A percentile compares a stretch with the other conserved stretches of the same genome.
Evolutionary conservation across 495 filamentous ascomycete genomes (phyloP).

Genomic region (Penicillium samsonianum): DNA sequence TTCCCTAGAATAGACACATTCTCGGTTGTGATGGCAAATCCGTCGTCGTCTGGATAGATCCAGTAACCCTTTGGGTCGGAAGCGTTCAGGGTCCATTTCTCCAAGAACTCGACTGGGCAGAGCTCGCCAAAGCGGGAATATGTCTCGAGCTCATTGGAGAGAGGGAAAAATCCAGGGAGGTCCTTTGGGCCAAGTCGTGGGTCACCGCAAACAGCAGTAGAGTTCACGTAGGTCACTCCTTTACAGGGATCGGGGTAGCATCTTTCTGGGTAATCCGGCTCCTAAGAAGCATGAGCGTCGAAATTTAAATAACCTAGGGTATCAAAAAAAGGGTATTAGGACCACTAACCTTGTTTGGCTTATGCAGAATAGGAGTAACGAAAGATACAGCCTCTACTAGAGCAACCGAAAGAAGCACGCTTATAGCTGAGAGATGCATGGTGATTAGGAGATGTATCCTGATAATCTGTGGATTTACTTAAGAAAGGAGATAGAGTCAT

Average conservation of each 20-base stretch:
- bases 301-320: neutral
- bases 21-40: conserved; percentile 41
- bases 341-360: neutral
- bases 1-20: conserved; percentile 45
- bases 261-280: conserved; percentile 13
- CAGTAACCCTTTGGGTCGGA: conserved; percentile 28
- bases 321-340: neutral
- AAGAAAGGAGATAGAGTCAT: neutral
- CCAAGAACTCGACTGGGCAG: conserved; percentile 51
- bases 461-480: neutral
- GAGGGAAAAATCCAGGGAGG: conserved; percentile 42
- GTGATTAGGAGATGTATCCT: neutral
- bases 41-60: conserved; percentile 43
- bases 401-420: neutral
- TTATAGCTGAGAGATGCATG: conserved; percentile 7
- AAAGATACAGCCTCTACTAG: conserved; percentile 1
- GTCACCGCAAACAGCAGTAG: conserved; percentile 53
- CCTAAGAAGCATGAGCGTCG: conserved; percentile 4
- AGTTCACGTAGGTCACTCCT: conserved; percentile 39
- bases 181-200: conserved; percentile 49
- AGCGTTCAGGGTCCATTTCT: conserved; percentile 40
- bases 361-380: neutral
- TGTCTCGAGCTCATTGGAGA: conserved; percentile 35
- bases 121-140: conserved; percentile 53
- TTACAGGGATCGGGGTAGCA: conserved; percentile 37